Evolutionary conservation across 163 green algal species (phyloP), one percentile per base, ranked within the genome.

Genomic region (Volvox carteri): DNA sequence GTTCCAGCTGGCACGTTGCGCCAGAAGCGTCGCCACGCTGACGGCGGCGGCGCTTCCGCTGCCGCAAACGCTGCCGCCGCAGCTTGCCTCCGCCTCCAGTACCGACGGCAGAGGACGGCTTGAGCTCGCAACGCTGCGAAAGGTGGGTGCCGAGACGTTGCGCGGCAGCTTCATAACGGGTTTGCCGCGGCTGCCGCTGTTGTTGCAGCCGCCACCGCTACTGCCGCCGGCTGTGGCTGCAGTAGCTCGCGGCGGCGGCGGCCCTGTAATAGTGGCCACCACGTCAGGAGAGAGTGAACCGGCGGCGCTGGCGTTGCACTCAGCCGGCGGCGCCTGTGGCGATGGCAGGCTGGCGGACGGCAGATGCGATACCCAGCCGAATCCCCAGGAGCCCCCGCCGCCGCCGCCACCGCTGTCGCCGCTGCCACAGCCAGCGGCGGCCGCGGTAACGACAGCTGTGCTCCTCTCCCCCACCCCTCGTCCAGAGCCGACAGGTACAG

Each of bases 61-160:
- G 78, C 39, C 11, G 54, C 0, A n/a, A 6, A 6, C 42, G 39
- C 25, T 14, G 39, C 42, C 56, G 78, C 39, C 58, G 78, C 28
- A 16, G 58, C 78, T 65, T 0, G 41, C 79, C 44, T 86, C 79
- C 9, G 60, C 42, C n/a, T 86, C 79, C 8, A 86, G 42, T 30
- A 86, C 79, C 3, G 79, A 86, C n/a, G 79, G 79, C 44, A 86
- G 79, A 12, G 60, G 14, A 30, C 7, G 23, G 16, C 42, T 25
- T 2, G 19, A n/a, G 30, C 42, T 33, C 1, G 30, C 42, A 12
- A 16, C 16, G 42, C 25, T 41, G 14, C 79, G 60, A 60, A 86
- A 86, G 6, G 18, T 67, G 23, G 79, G 79, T 0, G 79, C 79
- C 6, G 79, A 86, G 1, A 42, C 52, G 79, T 86, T 86, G 44